Evolutionary conservation across 768 basidiomycete genomes (phyloP).

Genomic region (Megacollybia marginata): DNA sequence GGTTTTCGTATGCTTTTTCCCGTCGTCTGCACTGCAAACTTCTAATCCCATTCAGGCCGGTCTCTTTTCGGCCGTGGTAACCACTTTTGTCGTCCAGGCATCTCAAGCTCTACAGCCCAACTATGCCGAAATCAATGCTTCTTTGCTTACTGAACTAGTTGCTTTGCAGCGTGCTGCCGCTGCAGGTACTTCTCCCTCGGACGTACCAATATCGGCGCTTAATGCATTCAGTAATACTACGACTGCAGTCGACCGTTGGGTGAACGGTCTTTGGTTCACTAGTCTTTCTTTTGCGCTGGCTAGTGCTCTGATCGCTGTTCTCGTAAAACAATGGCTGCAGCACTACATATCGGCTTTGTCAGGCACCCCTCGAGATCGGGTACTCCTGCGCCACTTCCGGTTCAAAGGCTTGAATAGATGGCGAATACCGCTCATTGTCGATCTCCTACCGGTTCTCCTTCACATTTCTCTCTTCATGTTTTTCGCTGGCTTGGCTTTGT

Average conservation of each 20-base stretch:
- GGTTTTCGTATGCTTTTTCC: background rate
- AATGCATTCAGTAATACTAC: background rate
- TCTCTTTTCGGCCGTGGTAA: constrained; percentile 13
- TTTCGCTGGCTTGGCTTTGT: constrained; percentile 9
- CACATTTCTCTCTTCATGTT: constrained; percentile 13
- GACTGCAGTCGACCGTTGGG: background rate
- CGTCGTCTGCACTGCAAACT: no score
- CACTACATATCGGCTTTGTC: constrained; percentile 2
- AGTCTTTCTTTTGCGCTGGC: constrained; percentile 3
- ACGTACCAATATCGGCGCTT: background rate
- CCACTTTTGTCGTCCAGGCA: constrained; percentile 13
- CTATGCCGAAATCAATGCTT: background rate
- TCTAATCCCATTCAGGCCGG: constrained; percentile 4
- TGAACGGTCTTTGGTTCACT: constrained; percentile 2
- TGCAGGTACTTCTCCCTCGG: no score
- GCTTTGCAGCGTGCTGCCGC: background rate
- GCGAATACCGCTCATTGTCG: constrained; percentile 6
- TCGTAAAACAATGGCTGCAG: constrained; percentile 6
- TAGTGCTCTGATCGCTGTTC: constrained; percentile 6
- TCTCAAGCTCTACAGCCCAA: constrained; percentile 12
- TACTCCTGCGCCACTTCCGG: constrained; percentile 2
- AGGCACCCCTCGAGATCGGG: background rate
- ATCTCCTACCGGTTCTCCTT: constrained; percentile 9
- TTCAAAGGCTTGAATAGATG: constrained; percentile 7
- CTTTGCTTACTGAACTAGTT: background rate